Percentiles rank a stretch among this genome's conserved stretches.
Evolutionary conservation across 768 basidiomycete genomes (phyloP).

Genomic region (Pleurotus citrinopileatus): DNA sequence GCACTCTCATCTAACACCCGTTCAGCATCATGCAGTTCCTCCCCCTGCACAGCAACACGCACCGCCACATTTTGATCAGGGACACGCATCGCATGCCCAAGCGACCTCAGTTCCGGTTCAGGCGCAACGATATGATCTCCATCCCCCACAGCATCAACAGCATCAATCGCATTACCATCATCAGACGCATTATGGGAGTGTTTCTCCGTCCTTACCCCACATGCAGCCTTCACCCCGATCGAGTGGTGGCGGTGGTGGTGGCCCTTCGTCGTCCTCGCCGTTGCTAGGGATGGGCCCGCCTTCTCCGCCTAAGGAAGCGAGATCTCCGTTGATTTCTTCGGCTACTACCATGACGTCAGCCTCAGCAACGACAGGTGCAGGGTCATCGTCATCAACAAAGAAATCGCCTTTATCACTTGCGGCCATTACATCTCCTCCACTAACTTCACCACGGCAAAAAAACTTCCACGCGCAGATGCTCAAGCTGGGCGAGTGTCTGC

Average conservation of each 20-base stretch:
- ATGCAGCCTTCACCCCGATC: conserved; percentile 15
- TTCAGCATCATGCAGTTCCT: conserved; percentile 6
- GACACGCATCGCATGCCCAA: background rate
- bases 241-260: background rate
- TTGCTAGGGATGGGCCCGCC: background rate
- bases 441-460: conserved; percentile 51
- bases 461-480: conserved; percentile 79
- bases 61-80: conserved; percentile 7
- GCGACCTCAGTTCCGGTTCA: conserved; percentile 6
- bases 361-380: background rate
- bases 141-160: conserved; percentile 5
- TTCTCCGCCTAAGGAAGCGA: background rate
- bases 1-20: background rate
- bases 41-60: conserved; percentile 4
- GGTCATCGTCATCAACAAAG: conserved; percentile 18
- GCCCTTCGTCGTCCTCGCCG: conserved; percentile 4
- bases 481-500: conserved; percentile 78
- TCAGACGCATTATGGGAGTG: conserved; percentile 14
- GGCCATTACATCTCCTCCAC: conserved; percentile 35
- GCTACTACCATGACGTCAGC: background rate
- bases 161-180: conserved; percentile 17
- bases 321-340: background rate
- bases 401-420: conserved; percentile 35
- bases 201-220: conserved; percentile 21
- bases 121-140: conserved; percentile 2